Evolutionary conservation across 441 rosid species (phyloP), one percentile per base, ranked within the genome.

Genomic region (Corymbia calophylla): DNA sequence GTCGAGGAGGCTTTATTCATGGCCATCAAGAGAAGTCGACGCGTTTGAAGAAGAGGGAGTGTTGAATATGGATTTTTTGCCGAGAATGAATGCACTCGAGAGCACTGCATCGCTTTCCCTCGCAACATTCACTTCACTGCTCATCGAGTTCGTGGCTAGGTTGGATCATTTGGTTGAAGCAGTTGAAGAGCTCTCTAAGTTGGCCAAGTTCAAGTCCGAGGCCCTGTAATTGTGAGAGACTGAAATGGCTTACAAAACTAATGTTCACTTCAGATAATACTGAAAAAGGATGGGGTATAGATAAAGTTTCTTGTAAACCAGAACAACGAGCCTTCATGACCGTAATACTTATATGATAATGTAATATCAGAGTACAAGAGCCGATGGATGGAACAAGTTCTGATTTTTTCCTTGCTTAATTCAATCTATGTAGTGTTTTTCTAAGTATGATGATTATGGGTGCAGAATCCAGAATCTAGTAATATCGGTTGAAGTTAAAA

Each of bases 121-220:
- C 19, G 94, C 92, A 48, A 94, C 94, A 2, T 96, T 95, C 56
- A 92, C 96, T 77, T 95, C 97, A 15, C 92, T 96, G 92, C 95
- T 96, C 29, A 93, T 95, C 68, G 97, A 95, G 92, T 96, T 95
- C 84, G 96, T 96, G 60, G 97, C 94, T 14, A 93, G 97, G 93
- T 93, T 95, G 88, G 93, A 96, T 91, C 96, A 94, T 90, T 91
- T 95, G 94, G 97, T 93, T 53, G 95, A 94, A 89, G 96, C 94
- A 77, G 96, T 94, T 31, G 95, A 95, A 66, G 89, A 91, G 80
- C 96, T 96, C 49, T 93, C 96, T 32, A 93, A 87, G 64, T 86
- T 92, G 95, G 96, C 97, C 60, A 94, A 94, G 90, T 93, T 96
- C 93, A 92, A 93, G 91, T 88, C 87, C 29, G 91, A 93, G 85